These are phyloP conservation scores for Cytospora piceicola DNA, from an alignment of 2,329 filamentous ascomycete genomes.

Conservation along the genomic window DNA sequence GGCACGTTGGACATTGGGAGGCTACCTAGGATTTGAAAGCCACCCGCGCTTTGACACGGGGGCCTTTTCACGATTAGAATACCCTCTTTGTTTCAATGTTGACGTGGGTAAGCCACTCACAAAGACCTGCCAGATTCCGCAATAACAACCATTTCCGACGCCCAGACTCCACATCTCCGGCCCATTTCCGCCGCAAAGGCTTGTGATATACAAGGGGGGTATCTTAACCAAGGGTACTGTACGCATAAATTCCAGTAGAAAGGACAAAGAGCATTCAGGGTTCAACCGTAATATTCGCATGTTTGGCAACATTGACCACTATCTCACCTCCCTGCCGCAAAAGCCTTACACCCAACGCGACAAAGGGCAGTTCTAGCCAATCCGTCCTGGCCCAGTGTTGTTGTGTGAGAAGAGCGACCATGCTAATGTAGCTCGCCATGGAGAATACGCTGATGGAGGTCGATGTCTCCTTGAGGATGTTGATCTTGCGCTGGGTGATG, in stretches of 20 bases:
- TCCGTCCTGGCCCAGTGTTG: constrained; percentile 66
- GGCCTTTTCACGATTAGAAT: constrained; percentile 4
- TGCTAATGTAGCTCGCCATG: constrained; percentile 75
- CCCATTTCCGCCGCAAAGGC: constrained; percentile 8
- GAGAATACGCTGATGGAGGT: constrained; percentile 79
- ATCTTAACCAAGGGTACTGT: constrained; percentile 16
- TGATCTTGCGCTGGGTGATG: constrained; percentile 76
- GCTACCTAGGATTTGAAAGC: background rate
- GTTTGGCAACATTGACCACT: constrained; percentile 38
- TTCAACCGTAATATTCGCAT: constrained; percentile 37
- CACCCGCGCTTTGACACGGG: background rate
- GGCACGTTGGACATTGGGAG: no score
- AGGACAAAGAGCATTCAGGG: constrained; percentile 25
- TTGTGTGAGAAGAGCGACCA: constrained; percentile 70
- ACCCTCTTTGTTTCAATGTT: no score
- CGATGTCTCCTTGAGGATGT: constrained; percentile 77
- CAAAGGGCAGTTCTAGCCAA: constrained; percentile 63
- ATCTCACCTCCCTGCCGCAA: constrained; percentile 39
- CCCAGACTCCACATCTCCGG: constrained; percentile 8
- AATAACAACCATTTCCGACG: background rate
- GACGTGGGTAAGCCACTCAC: no score
- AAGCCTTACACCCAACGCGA: constrained; percentile 50
- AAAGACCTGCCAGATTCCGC: background rate
- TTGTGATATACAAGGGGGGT: constrained; percentile 12
- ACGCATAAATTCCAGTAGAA: constrained; percentile 13